These are phyloP conservation scores for Phytopythium mirpurense DNA, from an alignment of 352 stramenopile species.

Conservation along the genomic window DNA sequence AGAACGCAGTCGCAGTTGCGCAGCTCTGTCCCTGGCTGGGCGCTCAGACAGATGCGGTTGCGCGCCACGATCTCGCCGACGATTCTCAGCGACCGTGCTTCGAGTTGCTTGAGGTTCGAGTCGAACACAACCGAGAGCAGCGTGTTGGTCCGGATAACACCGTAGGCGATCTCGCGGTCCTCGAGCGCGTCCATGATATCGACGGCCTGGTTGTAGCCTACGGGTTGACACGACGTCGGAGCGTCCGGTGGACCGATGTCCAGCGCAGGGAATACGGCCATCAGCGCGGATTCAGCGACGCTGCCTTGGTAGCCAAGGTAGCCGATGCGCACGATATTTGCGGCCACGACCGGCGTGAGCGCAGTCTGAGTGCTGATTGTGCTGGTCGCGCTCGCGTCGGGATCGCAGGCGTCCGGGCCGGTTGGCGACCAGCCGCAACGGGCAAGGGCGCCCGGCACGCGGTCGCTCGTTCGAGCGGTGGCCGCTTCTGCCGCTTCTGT, in stretches of 20 bases:
- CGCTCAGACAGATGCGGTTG: background rate
- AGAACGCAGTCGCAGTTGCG: slow-evolving; percentile 1
- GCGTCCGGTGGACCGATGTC: background rate
- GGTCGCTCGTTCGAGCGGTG: too few relatives aligned
- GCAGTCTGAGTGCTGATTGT: too few relatives aligned
- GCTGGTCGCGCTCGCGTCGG: too few relatives aligned
- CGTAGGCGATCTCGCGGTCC: background rate
- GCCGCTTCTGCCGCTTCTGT: too few relatives aligned
- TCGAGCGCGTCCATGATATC: background rate
- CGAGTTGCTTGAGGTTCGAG: background rate
- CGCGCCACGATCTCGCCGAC: background rate
- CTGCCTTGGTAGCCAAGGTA: slow-evolving; percentile 1
- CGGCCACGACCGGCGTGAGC: too few relatives aligned
- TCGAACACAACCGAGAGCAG: background rate
- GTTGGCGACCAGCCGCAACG: too few relatives aligned
- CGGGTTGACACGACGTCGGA: background rate
- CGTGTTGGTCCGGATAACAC: background rate
- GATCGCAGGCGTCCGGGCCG: too few relatives aligned
- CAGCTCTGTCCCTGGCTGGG: slow-evolving; percentile 1
- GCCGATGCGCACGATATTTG: slow-evolving; percentile 2
- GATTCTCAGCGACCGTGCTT: background rate
- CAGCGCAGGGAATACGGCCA: background rate
- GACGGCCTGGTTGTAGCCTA: background rate
- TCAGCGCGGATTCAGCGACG: too few relatives aligned
- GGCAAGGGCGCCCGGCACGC: too few relatives aligned